Conservation (phyloP, 2,329 filamentous ascomycete species). For the Diaporthe amygdali region DNA sequence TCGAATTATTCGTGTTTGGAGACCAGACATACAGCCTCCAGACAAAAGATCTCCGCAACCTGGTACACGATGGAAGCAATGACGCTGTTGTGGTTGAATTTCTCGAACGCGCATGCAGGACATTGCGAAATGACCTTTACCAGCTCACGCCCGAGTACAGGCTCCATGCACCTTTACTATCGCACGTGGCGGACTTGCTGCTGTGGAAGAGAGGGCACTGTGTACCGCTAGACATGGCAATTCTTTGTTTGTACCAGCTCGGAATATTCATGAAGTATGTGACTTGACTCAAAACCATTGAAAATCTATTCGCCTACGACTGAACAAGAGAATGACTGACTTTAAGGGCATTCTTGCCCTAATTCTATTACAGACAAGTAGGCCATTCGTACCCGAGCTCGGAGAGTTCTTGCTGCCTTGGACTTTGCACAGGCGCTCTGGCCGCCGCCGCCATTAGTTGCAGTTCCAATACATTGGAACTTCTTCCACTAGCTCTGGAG, state of each 20-base stretch:
- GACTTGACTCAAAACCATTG: not conserved
- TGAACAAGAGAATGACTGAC: not conserved
- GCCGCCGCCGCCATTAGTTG: not conserved
- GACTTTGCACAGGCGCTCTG: not conserved
- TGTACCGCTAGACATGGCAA: not conserved
- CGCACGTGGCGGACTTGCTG: not conserved
- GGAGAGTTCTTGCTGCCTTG: not conserved
- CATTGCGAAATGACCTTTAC: not conserved
- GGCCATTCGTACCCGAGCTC: not conserved
- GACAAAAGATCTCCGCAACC: not conserved
- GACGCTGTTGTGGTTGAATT: not conserved
- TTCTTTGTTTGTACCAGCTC: not conserved
- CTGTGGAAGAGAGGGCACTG: not conserved
- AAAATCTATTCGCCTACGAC: not conserved
- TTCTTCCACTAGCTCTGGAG: not conserved
- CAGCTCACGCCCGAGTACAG: not conserved
- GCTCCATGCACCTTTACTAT: not conserved
- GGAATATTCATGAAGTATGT: not conserved
- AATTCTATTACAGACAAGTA: not conserved
- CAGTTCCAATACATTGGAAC: not conserved
- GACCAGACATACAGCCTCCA: not conserved
- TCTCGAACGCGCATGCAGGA: not conserved
- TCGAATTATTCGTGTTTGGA: not conserved
- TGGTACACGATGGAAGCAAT: not conserved
- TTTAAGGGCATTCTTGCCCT: no score